A percentile compares a stretch with the other conserved stretches of the same genome.
phyloP scores from a whole-genome alignment of 768 basidiomycete genomes.

The Pisolithus sp. region DNA sequence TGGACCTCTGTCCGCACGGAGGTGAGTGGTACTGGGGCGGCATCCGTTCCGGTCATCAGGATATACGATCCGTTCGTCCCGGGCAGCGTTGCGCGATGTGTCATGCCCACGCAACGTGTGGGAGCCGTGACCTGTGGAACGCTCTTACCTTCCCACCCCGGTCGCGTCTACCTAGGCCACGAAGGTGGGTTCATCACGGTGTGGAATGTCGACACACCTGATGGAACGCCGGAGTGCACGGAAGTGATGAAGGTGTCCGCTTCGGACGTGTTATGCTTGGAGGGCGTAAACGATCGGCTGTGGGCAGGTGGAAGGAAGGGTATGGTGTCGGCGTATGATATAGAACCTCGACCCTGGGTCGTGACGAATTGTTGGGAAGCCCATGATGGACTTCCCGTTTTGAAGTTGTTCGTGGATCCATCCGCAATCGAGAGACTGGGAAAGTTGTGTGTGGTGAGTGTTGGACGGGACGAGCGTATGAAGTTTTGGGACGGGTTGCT shows the following conservation, averaged over 20 bases:
- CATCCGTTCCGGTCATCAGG: conserved; percentile 66
- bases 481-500: conserved; percentile 89
- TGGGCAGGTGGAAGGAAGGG: conserved; percentile 90
- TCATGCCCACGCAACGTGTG: conserved; percentile 62
- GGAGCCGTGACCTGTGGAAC: conserved; percentile 83
- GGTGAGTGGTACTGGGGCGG: conserved; percentile 33
- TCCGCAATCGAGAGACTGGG: conserved; percentile 66
- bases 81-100: conserved; percentile 45
- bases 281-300: conserved; percentile 75
- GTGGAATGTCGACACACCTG: conserved; percentile 58
- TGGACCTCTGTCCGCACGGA: conserved; percentile 74
- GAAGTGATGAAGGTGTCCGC: conserved; percentile 76
- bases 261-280: conserved; percentile 77
- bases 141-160: conserved; percentile 60
- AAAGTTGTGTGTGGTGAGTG: conserved; percentile 65
- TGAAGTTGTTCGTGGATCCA: conserved; percentile 62
- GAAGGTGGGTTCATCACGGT: conserved; percentile 85
- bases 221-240: conserved; percentile 56
- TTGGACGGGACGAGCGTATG: conserved; percentile 67
- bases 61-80: conserved; percentile 72
- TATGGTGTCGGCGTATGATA: conserved; percentile 75
- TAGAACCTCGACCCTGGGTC: conserved; percentile 68
- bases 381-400: conserved; percentile 60
- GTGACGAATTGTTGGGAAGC: conserved; percentile 87
- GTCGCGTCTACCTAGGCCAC: conserved; percentile 77